phyloP scores from a whole-genome alignment of 768 basidiomycete genomes.

The Dentipellis sp. region DNA sequence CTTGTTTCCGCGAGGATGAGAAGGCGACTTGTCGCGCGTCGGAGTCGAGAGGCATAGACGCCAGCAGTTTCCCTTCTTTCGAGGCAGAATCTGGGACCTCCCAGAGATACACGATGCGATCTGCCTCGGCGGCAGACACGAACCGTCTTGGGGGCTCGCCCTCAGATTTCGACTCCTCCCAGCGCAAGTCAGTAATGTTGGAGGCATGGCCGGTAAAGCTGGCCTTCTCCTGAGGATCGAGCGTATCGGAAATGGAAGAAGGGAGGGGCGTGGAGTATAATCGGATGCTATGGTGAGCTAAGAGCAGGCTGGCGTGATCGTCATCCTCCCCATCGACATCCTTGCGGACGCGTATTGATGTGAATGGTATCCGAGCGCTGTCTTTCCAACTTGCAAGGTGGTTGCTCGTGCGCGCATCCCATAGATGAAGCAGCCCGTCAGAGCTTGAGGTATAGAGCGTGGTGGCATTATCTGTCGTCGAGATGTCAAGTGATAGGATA shows the following conservation, averaged over 20 bases:
- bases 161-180: slow-evolving; percentile 32
- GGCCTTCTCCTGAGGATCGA: slow-evolving; percentile 36
- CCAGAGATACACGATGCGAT: slow-evolving; percentile 59
- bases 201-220: slow-evolving; percentile 63
- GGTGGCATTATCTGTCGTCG: slow-evolving; percentile 21
- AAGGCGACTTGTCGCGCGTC: slow-evolving; percentile 39
- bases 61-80: slow-evolving; percentile 42
- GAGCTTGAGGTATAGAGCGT: slow-evolving; percentile 48
- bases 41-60: slow-evolving; percentile 56
- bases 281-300: slow-evolving; percentile 51
- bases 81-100: slow-evolving; percentile 33
- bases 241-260: slow-evolving; percentile 22
- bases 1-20: slow-evolving; percentile 23
- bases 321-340: slow-evolving; percentile 24
- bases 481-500: slow-evolving; percentile 38
- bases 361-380: slow-evolving; percentile 50
- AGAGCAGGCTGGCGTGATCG: slow-evolving; percentile 33
- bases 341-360: slow-evolving; percentile 39
- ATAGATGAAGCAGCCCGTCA: slow-evolving; percentile 47
- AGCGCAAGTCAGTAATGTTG: slow-evolving; percentile 38
- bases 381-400: slow-evolving; percentile 43
- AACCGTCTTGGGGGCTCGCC: slow-evolving; percentile 35
- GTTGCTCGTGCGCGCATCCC: slow-evolving; percentile 44
- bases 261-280: slow-evolving; percentile 32
- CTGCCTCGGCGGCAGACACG: slow-evolving; percentile 50